These are phyloP conservation scores for Parachaetomium inaequale DNA, from an alignment of 495 filamentous ascomycete genomes.

Conservation along the genomic window DNA sequence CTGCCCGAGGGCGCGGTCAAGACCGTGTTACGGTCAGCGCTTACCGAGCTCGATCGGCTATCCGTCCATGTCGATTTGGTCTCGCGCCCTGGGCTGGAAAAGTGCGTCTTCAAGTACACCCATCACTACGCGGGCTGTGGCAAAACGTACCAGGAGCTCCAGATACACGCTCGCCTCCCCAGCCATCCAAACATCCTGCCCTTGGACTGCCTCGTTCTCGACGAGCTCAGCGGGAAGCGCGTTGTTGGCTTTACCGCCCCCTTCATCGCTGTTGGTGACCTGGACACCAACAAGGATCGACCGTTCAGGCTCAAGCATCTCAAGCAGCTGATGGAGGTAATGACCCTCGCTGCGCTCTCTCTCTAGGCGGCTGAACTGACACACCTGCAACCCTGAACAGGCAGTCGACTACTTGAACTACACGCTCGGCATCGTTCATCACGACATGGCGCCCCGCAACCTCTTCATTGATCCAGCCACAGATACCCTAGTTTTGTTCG, in stretches of 20 bases:
- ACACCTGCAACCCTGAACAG: background rate
- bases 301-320: background rate
- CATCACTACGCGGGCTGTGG: background rate
- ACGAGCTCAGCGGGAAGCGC: slow-evolving; percentile 30
- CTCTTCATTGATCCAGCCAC: slow-evolving; percentile 15
- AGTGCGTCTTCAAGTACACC: background rate
- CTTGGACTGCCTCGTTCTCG: slow-evolving; percentile 38
- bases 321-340: background rate
- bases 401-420: slow-evolving; percentile 42
- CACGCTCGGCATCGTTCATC: slow-evolving; percentile 34
- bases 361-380: no score
- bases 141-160: background rate
- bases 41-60: background rate
- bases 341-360: background rate
- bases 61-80: background rate
- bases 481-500: slow-evolving; percentile 11
- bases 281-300: slow-evolving; percentile 21
- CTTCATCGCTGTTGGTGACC: slow-evolving; percentile 37
- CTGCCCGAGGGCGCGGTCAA: background rate
- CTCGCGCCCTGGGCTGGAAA: background rate
- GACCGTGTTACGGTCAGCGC: background rate
- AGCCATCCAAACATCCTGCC: slow-evolving; percentile 37
- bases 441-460: slow-evolving; percentile 19
- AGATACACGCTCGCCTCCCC: slow-evolving; percentile 8
- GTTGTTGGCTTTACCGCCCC: slow-evolving; percentile 41